Base-by-base conservation (phyloP, 225 moss, liverwort and hornwort species). In the Bryoerythrophyllum caledonicum region DNA sequence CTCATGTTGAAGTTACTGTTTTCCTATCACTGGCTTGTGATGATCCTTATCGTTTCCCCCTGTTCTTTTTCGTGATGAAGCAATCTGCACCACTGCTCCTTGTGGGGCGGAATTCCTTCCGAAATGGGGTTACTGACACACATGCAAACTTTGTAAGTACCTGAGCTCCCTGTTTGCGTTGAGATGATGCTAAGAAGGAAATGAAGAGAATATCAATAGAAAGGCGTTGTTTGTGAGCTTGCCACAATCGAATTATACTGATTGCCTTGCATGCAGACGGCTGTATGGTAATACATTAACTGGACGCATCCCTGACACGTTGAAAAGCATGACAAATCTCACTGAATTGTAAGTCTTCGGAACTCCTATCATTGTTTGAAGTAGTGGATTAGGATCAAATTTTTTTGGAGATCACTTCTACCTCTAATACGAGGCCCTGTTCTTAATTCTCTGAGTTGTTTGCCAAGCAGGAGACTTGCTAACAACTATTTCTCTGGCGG, bases 21-120 rank as follows among this genome's bases (percentile, higher is more conserved):
- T 55, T 61, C 27, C 21, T 69, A 19, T 53, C 37, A 40, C 3
- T 17, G 12, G 49, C 6, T 12, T 41, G 17, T 30, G 55, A 20
- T 4, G 12, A 8, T 64, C 15, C 12, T 70, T 20, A n/a, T 25
- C 16, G 3, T 49, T 21, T 19, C 48, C 55, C 24, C 21, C 58
- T 40, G 57, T 54, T 76, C 6, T 26, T 52, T 38, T 7, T 63
- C 59, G 60, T 65, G 73, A 53, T 79, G 74, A 54, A 86, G 86
- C 27, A 81, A 81, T 48, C 35, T 78, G 68, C 86, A 83, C 15
- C 27, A 34, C 21, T 72, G 73, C 57, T 4, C 12, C 2, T 51
- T 86, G 19, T 86, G 83, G 81, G 86, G 86, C 55, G 83, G 83
- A 35, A 83, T 83, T 34, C 86, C 86, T 25, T 48, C 75, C 55